Evolutionary conservation across 208 protist genomes (phyloP), one percentile per base, ranked within the genome.

Genomic region (Eutreptiella sp.): DNA sequence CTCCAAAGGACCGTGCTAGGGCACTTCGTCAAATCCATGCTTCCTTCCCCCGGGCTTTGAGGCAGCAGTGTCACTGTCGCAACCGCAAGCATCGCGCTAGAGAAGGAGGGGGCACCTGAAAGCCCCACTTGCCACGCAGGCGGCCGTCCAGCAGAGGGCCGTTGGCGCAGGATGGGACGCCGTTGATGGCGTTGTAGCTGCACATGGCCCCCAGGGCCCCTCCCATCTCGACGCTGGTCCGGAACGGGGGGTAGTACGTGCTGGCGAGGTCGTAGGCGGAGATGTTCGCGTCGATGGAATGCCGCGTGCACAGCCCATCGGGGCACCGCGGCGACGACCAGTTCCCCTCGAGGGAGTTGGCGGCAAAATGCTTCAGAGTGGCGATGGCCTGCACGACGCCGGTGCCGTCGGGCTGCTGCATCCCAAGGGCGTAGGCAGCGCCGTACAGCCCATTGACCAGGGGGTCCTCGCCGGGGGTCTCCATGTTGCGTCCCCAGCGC

Each of bases 361-460:
- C 39, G 27, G 48, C 69, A 39, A 43, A 71, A 39, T 74, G 69
- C 54, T 75, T 75, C 33, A 66, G 28, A 3, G 59, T 66, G 11
- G 33, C 33, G 19, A 66, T 28, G 33, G 59, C 26, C 45, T 46
- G 31, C 3, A 62, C 2, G 34, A 38, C 61, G 9, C 32, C 27
- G 4, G 21, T 24, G 28, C 48, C 36, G 16, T 26, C 52, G 23
- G 38, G 2, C 1, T 3, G 16, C 29, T 75, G 70, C 1, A 57
- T 7, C n/a, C 70, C 70, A 16, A 63, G 1, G 26, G 59, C 52
- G 32, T 47, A 39, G 1, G 39, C 53, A 0, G 26, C 39, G 23
- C 58, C 63, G 16, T 53, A 23, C 26, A 46, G 31, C 4, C 59
- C 54, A 2, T 29, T 19, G 23, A 74, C 11, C 24, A 47, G 29